phyloP scores from a whole-genome alignment of 352 stramenopile species.

The Phytophthora pseudosyringae region DNA sequence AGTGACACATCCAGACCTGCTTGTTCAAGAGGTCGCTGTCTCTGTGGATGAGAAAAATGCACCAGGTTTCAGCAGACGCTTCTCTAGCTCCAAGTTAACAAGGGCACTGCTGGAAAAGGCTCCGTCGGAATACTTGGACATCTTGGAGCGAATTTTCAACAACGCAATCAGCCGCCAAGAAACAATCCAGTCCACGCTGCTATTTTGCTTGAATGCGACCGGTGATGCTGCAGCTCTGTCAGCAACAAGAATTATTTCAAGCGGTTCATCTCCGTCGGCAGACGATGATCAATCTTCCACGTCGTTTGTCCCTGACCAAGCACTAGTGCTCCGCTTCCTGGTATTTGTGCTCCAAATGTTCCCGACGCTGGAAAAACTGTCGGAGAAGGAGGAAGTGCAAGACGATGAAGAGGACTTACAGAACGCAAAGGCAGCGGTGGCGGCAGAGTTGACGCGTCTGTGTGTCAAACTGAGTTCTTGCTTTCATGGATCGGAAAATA shows the following conservation, averaged over 20 bases:
- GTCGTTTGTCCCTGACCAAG: conserved; percentile 45
- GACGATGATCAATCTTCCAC: conserved; percentile 3
- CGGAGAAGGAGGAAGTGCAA: conserved; percentile 70
- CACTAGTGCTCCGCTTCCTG: conserved; percentile 63
- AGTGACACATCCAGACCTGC: conserved; percentile 66
- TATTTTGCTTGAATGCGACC: conserved; percentile 64
- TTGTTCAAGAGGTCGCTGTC: conserved; percentile 38
- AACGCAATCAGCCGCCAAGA: conserved; percentile 58
- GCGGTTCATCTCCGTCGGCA: conserved; percentile 13
- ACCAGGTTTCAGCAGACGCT: conserved; percentile 6
- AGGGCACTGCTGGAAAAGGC: conserved; percentile 48
- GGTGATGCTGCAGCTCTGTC: conserved; percentile 46
- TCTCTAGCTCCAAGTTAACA: conserved; percentile 57
- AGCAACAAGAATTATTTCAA: conserved; percentile 41
- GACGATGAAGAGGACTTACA: conserved; percentile 71
- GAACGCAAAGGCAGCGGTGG: conserved; percentile 50
- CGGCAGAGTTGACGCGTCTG: conserved; percentile 57
- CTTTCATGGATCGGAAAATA: conserved; percentile 22
- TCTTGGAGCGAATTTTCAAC: conserved; percentile 68
- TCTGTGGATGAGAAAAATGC: conserved; percentile 1
- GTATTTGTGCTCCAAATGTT: conserved; percentile 70
- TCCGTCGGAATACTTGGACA: conserved; percentile 51
- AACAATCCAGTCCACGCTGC: conserved; percentile 52
- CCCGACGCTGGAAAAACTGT: conserved; percentile 51
- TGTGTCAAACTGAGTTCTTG: conserved; percentile 61